A percentile compares a stretch with the other conserved stretches of the same genome.
Conservation (phyloP, 2,329 filamentous ascomycete species). For the Monosporascus sp. region DNA sequence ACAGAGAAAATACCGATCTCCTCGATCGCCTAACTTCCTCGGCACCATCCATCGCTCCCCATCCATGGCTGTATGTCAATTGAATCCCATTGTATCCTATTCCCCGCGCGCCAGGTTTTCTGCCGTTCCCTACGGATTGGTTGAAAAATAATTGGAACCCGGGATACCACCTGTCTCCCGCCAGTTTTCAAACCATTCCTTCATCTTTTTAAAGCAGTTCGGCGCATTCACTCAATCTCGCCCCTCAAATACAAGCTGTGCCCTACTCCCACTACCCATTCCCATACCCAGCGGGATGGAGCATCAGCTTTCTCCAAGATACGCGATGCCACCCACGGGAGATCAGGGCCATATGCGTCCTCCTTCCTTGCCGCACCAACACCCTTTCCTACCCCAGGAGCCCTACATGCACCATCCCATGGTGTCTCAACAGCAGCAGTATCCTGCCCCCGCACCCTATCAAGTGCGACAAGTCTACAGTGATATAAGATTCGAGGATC, state of each 20-base stretch:
- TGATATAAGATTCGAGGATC: constrained; percentile 11
- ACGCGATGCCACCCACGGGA: not conserved
- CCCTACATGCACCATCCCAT: not conserved
- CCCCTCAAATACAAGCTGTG: no score
- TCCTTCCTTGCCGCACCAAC: not conserved
- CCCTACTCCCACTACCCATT: no score
- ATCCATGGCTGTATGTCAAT: constrained; percentile 10
- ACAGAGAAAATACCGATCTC: not conserved
- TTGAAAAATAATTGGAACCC: not conserved
- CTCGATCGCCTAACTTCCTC: not conserved
- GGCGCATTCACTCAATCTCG: no score
- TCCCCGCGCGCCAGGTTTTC: not conserved
- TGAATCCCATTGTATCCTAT: not conserved
- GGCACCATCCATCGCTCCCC: not conserved
- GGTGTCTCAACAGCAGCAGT: not conserved
- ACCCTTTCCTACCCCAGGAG: not conserved
- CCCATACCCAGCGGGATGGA: not conserved
- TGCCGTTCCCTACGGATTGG: not conserved
- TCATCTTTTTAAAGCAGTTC: no score
- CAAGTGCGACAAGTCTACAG: constrained; percentile 1
- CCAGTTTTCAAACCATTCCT: no score
- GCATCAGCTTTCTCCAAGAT: not conserved
- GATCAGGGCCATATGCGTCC: not conserved
- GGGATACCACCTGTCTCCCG: not conserved
- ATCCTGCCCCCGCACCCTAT: not conserved